These are phyloP conservation scores for Boletus sensibilis DNA, from an alignment of 768 basidiomycete genomes.

Conservation along the genomic window DNA sequence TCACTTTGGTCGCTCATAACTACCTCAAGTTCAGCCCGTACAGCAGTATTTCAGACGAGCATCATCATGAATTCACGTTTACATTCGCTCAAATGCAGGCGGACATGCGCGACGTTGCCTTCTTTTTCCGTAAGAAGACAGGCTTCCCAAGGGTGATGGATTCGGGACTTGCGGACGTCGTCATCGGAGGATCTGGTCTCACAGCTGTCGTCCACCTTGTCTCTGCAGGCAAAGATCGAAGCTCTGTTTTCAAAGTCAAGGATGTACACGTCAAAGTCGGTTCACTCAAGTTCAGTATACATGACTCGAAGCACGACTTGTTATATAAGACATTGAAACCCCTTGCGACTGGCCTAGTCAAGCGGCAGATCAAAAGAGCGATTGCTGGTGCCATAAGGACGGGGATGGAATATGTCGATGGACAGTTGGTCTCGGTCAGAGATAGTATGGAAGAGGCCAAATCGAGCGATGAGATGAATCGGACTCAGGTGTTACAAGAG, in stretches of 20 bases:
- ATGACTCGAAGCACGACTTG: slow-evolving; percentile 87
- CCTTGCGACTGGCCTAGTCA: slow-evolving; percentile 79
- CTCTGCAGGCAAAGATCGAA: slow-evolving; percentile 57
- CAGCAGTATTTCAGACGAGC: slow-evolving; percentile 48
- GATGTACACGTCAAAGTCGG: slow-evolving; percentile 79
- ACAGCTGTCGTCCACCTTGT: slow-evolving; percentile 63
- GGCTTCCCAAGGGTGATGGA: slow-evolving; percentile 80
- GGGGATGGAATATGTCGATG: slow-evolving; percentile 84
- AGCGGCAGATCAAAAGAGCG: slow-evolving; percentile 63
- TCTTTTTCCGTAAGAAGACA: slow-evolving; percentile 85
- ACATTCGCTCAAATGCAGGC: slow-evolving; percentile 85
- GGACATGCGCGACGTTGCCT: slow-evolving; percentile 91
- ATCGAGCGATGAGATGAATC: slow-evolving; percentile 37
- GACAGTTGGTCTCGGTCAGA: slow-evolving; percentile 85
- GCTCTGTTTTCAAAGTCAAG: slow-evolving; percentile 72
- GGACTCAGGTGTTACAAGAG: slow-evolving; percentile 58
- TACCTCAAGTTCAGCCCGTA: slow-evolving; percentile 85
- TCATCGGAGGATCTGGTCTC: slow-evolving; percentile 82
- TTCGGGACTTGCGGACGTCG: slow-evolving; percentile 80
- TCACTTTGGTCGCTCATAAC: slow-evolving; percentile 76
- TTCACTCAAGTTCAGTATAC: slow-evolving; percentile 84
- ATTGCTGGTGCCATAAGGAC: slow-evolving; percentile 68
- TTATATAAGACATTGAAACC: slow-evolving; percentile 84
- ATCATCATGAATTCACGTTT: slow-evolving; percentile 71
- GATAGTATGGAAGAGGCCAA: slow-evolving; percentile 71